Evolutionary conservation across 2,329 filamentous ascomycete genomes (phyloP).

Genomic region (Cercospora nicotianae): DNA sequence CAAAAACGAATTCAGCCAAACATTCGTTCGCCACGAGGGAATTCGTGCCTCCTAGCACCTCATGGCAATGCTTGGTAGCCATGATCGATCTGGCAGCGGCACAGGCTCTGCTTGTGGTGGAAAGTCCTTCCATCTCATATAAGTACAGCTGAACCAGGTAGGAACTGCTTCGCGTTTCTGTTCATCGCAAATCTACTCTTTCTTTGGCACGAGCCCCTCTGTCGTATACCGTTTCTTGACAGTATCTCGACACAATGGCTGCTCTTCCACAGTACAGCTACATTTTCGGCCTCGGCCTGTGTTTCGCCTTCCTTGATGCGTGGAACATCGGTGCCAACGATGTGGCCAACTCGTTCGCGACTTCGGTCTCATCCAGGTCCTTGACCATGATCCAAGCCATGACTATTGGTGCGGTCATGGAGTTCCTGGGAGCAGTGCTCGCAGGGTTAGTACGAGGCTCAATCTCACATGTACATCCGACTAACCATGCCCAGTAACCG

Average conservation of each 20-base stretch:
- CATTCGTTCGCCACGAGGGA: conserved; percentile 2
- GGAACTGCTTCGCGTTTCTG: background rate
- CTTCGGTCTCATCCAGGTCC: conserved; percentile 52
- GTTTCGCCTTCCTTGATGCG: conserved; percentile 65
- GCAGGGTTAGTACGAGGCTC: conserved; percentile 33
- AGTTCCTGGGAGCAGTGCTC: conserved; percentile 53
- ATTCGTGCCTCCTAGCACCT: background rate
- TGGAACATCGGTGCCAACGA: conserved; percentile 62
- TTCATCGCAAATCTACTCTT: background rate
- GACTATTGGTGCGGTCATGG: conserved; percentile 50
- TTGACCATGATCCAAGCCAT: conserved; percentile 54
- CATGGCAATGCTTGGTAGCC: conserved; percentile 8
- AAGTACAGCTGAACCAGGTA: background rate
- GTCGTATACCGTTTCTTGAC: background rate
- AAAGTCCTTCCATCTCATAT: background rate
- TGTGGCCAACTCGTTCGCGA: conserved; percentile 56
- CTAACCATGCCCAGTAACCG: conserved; percentile 20
- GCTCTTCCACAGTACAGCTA: conserved; percentile 58
- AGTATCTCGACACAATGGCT: conserved; percentile 32
- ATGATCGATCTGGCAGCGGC: background rate
- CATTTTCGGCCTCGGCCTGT: conserved; percentile 60
- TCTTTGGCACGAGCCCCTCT: background rate
- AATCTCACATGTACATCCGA: background rate
- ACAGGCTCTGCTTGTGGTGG: background rate
- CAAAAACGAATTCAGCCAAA: background rate